Evolutionary conservation across 305 asterid genomes (phyloP), one percentile per base, ranked within the genome.

Genomic region (Fraxinus sp.): DNA sequence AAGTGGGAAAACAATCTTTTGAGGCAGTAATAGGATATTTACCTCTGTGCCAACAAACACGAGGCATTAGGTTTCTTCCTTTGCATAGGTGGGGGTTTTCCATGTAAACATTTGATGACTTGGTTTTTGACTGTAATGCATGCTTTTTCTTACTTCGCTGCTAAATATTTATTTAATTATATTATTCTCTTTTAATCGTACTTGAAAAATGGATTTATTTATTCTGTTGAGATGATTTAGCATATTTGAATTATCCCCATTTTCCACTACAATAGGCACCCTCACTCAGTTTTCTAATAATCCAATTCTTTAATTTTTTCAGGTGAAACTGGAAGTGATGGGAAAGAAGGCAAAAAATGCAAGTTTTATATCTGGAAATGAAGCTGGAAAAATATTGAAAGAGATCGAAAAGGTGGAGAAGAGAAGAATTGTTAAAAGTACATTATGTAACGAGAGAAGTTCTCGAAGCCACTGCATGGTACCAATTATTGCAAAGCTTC

Each of bases 381-480:
- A 94, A 79, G 99, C 99, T 22, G 92, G 92, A 8, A 96, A 96
- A 85, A 96, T 96, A 77, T 91, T 95, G 55, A 96, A 90, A 79
- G 99, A 96, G 93, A 94, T 96, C 18, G 97, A 96, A 78, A 94
- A 96, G 32, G 98, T 96, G 73, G 99, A 96, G 90, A 96, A 96
- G 88, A 90, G 99, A 73, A 90, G 99, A 81, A 94, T 92, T 20
- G 97, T 96, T 7, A 96, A 91, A 85, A 96, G 98, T 36, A 96
- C 99, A 1, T 92, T 88, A 2, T 96, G 99, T 83, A 96, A 96
- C 18, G 99, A 96, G 82, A 89, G 98, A 85, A 96, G 99, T 82
- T 96, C 99, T 3, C 84, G 99, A 74, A 96, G 99, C 89, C 99
- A 96, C 83, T 96, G 99, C 97, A 82, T 96, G 97, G 99, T 95